Evolutionary conservation across 1,284 basidiomycete genomes (phyloP), one percentile per base, ranked within the genome.

Genomic region (Earliella scabrosa): DNA sequence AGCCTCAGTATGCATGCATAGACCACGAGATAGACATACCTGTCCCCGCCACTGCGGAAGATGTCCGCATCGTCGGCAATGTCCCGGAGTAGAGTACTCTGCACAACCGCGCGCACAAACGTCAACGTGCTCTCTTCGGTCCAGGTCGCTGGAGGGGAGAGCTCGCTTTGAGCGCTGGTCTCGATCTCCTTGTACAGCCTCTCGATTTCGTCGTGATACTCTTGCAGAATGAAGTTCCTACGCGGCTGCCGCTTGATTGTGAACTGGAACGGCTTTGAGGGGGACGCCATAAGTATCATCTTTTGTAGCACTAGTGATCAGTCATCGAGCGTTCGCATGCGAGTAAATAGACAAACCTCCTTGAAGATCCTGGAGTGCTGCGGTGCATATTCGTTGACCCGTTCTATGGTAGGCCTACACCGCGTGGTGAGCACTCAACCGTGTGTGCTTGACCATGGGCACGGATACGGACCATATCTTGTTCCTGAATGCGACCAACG

Each of bases 31-130:
- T n/a, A n/a, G n/a, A n/a, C 39, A 7, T 44, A 73, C 76, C 77
- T 78, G 57, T 80, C 77, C 50, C 74, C 74, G 7, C 77, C 77
- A 26, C 67, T 63, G 23, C 71, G 68, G 61, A 80, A 80, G 8
- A 80, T 58, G 53, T 80, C 77, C 11, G 65, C 71, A 14, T 61
- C 52, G 46, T 76, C 74, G 4, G 54, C 34, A 14, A 71, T 45
- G 3, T 46, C 11, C 5, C 54, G 47, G 10, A 47, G 49, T 24
- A 75, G 48, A 13, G 73, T 70, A 6, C 59, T 65, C 18, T 58
- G 27, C 13, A 75, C 64, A 3, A 70, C 62, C 2, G 52, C 51
- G 14, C 66, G 64, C 7, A 75, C 65, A 50, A 73, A 75, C 0
- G 58, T 52, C 13, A 60, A 51, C 1, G 69, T 61, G 50, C 55